Conservation (phyloP, 352 stramenopile genomes). For the Pythium plurisporium region DNA sequence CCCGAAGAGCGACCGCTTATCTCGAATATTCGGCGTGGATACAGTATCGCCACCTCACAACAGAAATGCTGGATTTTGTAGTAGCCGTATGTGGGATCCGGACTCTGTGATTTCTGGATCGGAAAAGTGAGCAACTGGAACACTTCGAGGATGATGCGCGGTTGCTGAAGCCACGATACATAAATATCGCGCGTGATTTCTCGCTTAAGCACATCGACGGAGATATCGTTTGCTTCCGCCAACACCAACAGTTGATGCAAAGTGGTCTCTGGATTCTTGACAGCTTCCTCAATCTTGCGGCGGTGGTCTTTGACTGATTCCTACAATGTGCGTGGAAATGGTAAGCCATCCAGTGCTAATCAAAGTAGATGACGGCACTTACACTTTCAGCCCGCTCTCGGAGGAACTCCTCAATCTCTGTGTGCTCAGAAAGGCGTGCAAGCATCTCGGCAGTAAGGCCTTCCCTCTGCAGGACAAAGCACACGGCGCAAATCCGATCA, state of each 20-base stretch:
- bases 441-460: slow-evolving; percentile 71
- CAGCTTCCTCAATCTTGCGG: slow-evolving; percentile 77
- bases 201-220: slow-evolving; percentile 70
- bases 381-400: slow-evolving; percentile 81
- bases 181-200: slow-evolving; percentile 79
- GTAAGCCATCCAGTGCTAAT: too few relatives aligned
- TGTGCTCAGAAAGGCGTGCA: slow-evolving; percentile 47
- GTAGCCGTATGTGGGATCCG: slow-evolving; percentile 70
- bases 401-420: slow-evolving; percentile 75
- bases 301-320: slow-evolving; percentile 85
- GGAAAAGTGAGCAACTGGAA: slow-evolving; percentile 66
- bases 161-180: slow-evolving; percentile 65
- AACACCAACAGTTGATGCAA: slow-evolving; percentile 62
- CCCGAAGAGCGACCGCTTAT: slow-evolving; percentile 22
- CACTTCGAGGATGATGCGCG: slow-evolving; percentile 79
- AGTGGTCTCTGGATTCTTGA: slow-evolving; percentile 51
- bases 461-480: slow-evolving; percentile 41
- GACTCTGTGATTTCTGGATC: slow-evolving; percentile 26
- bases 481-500: too few relatives aligned
- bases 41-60: slow-evolving; percentile 74
- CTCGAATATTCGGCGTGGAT: slow-evolving; percentile 73
- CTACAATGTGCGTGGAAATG: slow-evolving; percentile 19
- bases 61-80: slow-evolving; percentile 86
- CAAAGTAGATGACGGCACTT: too few relatives aligned
- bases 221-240: slow-evolving; percentile 58